These are phyloP conservation scores for Epichloe coenophiala DNA, from an alignment of 2,329 filamentous ascomycete species.

Conservation along the genomic window DNA sequence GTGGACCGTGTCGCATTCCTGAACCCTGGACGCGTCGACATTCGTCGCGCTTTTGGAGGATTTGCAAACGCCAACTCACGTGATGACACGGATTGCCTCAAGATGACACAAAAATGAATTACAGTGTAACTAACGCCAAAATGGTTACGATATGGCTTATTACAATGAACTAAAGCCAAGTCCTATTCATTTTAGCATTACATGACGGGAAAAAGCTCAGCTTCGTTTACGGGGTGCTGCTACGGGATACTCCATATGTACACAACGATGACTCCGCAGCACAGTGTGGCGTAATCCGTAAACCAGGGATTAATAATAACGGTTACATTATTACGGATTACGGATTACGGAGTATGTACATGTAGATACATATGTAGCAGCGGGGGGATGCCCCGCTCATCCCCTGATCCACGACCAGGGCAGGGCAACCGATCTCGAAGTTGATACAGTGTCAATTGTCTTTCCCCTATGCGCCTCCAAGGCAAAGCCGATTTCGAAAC, in stretches of 20 bases:
- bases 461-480: background rate
- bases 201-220: background rate
- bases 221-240: too few species aligned
- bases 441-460: background rate
- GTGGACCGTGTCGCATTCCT: background rate
- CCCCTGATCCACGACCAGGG: background rate
- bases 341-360: background rate
- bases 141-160: too few species aligned
- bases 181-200: too few species aligned
- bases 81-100: background rate
- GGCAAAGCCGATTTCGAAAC: background rate
- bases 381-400: background rate
- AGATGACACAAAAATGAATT: too few species aligned
- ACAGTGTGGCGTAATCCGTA: background rate
- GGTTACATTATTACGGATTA: background rate
- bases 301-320: background rate
- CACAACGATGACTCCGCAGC: background rate
- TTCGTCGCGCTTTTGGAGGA: background rate
- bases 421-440: background rate
- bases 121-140: too few species aligned
- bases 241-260: too few species aligned
- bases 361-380: too few species aligned
- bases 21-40: background rate
- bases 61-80: constrained; percentile 1
- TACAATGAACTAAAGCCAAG: too few species aligned